Evolutionary conservation across 1,284 basidiomycete species (phyloP).

Genomic region (Ustilago hordei): DNA sequence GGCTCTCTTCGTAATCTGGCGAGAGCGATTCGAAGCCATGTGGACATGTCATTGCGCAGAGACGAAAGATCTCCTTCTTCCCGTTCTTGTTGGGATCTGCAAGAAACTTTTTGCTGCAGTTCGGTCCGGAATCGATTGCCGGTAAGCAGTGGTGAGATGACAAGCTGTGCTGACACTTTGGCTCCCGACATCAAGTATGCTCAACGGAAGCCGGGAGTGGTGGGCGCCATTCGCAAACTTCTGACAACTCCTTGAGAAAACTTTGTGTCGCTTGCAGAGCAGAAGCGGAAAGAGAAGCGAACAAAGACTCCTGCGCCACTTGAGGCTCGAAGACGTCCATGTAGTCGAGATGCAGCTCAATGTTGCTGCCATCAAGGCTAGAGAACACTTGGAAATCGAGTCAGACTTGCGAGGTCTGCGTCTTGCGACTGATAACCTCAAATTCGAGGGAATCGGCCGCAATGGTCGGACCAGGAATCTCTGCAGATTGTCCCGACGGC

Average conservation of each 20-base stretch:
- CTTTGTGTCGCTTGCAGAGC: neutral
- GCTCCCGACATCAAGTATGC: neutral
- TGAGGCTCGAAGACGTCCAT: neutral
- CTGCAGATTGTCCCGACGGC: neutral
- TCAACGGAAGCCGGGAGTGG: neutral
- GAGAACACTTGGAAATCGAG: neutral
- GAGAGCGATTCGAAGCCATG: neutral
- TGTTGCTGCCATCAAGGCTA: neutral
- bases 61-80: constrained; percentile 1
- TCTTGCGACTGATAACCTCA: neutral
- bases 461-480: neutral
- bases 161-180: no score
- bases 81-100: neutral
- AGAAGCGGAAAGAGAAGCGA: neutral
- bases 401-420: neutral
- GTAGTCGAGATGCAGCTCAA: neutral
- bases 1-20: neutral
- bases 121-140: constrained; percentile 16
- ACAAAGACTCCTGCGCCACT: neutral
- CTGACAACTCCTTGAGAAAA: neutral
- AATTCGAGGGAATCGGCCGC: neutral
- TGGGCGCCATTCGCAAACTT: constrained; percentile 1
- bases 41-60: neutral
- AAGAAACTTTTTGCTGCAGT: constrained; percentile 3
- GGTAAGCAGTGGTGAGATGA: constrained; percentile 1